Evolutionary conservation across 768 basidiomycete genomes (phyloP), one percentile per base, ranked within the genome.

Genomic region (Rhodotorula kratochvilovae): DNA sequence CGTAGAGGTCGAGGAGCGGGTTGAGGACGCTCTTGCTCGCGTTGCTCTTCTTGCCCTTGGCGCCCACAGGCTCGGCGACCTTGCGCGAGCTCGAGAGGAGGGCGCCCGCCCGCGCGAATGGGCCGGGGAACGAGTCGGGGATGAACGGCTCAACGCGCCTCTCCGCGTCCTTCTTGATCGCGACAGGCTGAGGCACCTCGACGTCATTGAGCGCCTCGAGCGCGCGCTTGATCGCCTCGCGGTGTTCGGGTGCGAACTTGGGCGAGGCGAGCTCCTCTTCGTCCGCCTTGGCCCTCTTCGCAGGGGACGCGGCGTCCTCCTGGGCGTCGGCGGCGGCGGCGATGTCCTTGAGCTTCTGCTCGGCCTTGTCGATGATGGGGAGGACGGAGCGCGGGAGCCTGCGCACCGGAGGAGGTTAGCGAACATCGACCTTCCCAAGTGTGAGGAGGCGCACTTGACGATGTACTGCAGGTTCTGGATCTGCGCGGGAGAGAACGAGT

Each of bases 401-500:
- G 39, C 17, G 19, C 45, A 46, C 21, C 12, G 11, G 27, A 31
- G 42, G 4, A 15, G 5, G 23, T 50, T 50, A 58, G 25, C n/a
- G 25, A 1, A 16, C 2, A 13, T 60, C 4, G 31, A 21, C 29
- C n/a, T 35, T 19, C 33, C 17, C 19, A 56, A 16, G 29, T 15
- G 10, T 15, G 12, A 55, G 25, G 36, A 39, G 42, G 33, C 62
- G 39, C 53, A 65, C 69, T 53, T 59, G 43, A 60, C 36, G 58
- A 70, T 55, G 63, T 65, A 65, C 63, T 70, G 69, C 12, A 65
- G 39, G 60, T 65, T 31, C 31, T 46, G 46, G 33, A 60, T 60
- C 58, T 50, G 43, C 2, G n/a, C 35, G 29, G 31, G 53, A 8
- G 31, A 54, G 31, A 31, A 33, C 13, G 53, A 1, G 17, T 53